Conservation (phyloP, 176 grass and related monocot species). For the Musa troglodytarum region DNA sequence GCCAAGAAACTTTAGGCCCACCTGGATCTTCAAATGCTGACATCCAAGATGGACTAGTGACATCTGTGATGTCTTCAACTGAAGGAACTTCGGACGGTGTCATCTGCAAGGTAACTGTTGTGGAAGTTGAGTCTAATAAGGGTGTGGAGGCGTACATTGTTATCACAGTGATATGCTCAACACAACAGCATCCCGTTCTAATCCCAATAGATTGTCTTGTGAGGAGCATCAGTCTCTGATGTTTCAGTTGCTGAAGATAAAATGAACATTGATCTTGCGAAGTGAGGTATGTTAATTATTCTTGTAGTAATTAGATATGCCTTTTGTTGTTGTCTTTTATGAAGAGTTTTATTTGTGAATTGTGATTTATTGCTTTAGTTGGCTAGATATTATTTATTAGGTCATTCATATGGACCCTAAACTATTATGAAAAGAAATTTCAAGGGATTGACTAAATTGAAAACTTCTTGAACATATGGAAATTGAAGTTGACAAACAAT, state of each 20-base stretch:
- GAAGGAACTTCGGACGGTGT: constrained; percentile 24
- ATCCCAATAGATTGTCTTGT: background rate
- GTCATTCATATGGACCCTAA: no score
- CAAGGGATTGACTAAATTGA: background rate
- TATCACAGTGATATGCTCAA: constrained; percentile 17
- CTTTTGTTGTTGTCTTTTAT: background rate
- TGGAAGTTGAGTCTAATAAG: constrained; percentile 15
- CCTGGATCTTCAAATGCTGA: constrained; percentile 17
- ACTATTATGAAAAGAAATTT: background rate
- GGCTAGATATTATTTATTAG: no score
- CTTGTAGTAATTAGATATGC: background rate
- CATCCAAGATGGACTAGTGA: constrained; percentile 21
- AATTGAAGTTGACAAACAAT: background rate
- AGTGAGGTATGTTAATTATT: background rate
- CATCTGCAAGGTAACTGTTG: constrained; percentile 9
- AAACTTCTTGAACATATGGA: background rate
- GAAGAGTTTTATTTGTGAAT: no score
- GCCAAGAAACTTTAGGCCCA: constrained; percentile 28
- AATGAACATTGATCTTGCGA: background rate
- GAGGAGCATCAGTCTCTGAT: background rate
- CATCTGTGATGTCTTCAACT: constrained; percentile 33
- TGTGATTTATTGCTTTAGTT: background rate
- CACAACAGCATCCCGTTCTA: constrained; percentile 11
- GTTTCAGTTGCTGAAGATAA: background rate
- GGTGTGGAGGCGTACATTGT: constrained; percentile 24